Evolutionary conservation across 805 yeast genomes (phyloP), one percentile per base, ranked within the genome.

Genomic region (Metschnikowia lachancei): DNA sequence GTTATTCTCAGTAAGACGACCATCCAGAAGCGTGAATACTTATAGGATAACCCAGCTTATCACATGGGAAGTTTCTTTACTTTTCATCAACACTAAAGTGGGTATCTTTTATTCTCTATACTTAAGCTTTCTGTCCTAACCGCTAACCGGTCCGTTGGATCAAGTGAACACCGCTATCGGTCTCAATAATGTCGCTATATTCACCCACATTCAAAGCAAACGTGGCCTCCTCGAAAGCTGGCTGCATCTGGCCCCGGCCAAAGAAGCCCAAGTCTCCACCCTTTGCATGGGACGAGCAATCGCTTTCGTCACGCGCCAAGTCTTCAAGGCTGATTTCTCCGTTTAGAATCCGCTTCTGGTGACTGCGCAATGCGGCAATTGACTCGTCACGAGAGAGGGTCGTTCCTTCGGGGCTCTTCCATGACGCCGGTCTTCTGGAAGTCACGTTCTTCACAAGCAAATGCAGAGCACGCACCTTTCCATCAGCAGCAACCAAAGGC

Each of bases 251-350:
- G 33, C 97, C 97, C 50, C 76, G 81, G 19, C 86, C 88, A 61
- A 94, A 94, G 60, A 70, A 81, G 0, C 99, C 98, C 57, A 94
- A 74, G 64, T 94, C 99, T 38, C 99, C 99, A 17, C 90, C 89
- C 59, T 87, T 82, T 39, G 85, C 72, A 58, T 86, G 95, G 10
- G 95, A 85, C 14, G 87, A 79, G 65, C 97, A 90, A 63, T 92
- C 99, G 52, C 95, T 84, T 63, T 88, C 94, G 2, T 89, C 81
- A 31, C 72, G 62, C 0, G 97, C 97, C 49, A 94, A 67, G 36
- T 86, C 85, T 28, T 78, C 78, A 36, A 94, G 76, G 8, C 82
- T 74, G 12, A 76, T 69, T 42, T 81, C 85, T 24, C 95, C 96
- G 29, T 75, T 70, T 54, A 77, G 67, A 55, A 85, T 82, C 54